phyloP scores from a whole-genome alignment of 2,329 filamentous ascomycete species.

The Fusarium foetens region DNA sequence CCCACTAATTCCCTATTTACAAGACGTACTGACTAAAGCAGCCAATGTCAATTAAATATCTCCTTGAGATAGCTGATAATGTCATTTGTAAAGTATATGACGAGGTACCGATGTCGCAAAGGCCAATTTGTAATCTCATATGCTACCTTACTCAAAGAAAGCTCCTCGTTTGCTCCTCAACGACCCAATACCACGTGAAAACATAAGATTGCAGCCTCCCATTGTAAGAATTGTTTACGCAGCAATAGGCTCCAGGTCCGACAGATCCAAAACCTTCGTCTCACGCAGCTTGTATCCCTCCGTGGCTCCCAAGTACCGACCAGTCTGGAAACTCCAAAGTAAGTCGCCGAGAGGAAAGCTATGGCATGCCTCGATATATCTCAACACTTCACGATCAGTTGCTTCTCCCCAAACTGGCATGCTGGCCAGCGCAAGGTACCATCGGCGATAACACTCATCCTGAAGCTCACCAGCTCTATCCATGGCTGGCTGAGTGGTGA shows the following conservation, averaged over 20 bases:
- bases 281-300: neutral
- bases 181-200: neutral
- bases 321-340: neutral
- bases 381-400: neutral
- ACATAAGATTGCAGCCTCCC: neutral
- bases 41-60: neutral
- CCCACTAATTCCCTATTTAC: conserved; percentile 9
- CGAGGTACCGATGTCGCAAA: neutral
- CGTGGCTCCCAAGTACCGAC: neutral
- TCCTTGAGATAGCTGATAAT: neutral
- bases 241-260: neutral
- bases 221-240: neutral
- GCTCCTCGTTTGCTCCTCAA: neutral
- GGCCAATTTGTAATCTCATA: neutral
- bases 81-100: neutral
- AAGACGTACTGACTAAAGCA: neutral
- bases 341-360: neutral
- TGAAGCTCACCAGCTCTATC: neutral
- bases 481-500: neutral
- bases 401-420: neutral
- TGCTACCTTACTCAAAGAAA: neutral
- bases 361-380: neutral
- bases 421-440: neutral
- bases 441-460: neutral
- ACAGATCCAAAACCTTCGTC: neutral